Evolutionary conservation across 345 rosid genomes (phyloP).

Genomic region (Euclidium syriacum): DNA sequence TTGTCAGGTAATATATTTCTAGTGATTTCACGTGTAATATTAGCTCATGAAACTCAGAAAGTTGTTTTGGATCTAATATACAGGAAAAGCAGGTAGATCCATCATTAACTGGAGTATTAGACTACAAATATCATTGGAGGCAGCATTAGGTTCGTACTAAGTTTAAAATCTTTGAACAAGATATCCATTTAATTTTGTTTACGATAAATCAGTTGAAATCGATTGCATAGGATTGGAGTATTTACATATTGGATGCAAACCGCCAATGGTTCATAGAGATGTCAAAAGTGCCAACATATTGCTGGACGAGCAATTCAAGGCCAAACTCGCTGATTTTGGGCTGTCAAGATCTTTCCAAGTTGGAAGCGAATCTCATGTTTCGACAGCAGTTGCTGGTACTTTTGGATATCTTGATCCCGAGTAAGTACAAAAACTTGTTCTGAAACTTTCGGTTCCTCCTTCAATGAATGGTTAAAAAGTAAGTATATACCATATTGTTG

Average conservation of each 20-base stretch:
- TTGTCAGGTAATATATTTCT: conserved; percentile 23
- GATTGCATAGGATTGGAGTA: conserved; percentile 5
- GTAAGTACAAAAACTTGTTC: background rate
- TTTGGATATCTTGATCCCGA: conserved; percentile 12
- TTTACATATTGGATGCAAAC: conserved; percentile 25
- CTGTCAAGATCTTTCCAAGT: conserved; percentile 28
- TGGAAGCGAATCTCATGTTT: background rate
- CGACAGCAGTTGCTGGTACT: background rate
- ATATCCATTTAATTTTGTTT: no score
- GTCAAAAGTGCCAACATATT: conserved; percentile 44
- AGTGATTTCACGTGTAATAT: background rate
- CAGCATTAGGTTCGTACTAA: conserved; percentile 34
- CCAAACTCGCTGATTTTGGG: conserved; percentile 51
- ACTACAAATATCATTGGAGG: conserved; percentile 38
- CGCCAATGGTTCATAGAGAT: conserved; percentile 45
- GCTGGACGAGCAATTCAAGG: conserved; percentile 35
- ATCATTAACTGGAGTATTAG: conserved; percentile 35
- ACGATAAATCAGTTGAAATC: background rate
- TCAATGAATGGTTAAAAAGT: background rate
- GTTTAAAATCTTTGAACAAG: no score
- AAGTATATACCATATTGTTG: background rate
- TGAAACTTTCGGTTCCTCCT: background rate
- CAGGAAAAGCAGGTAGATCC: conserved; percentile 5
- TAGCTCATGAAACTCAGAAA: background rate
- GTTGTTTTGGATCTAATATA: background rate